phyloP scores from a whole-genome alignment of 495 filamentous ascomycete genomes.

The Thermochaetoides thermophila region DNA sequence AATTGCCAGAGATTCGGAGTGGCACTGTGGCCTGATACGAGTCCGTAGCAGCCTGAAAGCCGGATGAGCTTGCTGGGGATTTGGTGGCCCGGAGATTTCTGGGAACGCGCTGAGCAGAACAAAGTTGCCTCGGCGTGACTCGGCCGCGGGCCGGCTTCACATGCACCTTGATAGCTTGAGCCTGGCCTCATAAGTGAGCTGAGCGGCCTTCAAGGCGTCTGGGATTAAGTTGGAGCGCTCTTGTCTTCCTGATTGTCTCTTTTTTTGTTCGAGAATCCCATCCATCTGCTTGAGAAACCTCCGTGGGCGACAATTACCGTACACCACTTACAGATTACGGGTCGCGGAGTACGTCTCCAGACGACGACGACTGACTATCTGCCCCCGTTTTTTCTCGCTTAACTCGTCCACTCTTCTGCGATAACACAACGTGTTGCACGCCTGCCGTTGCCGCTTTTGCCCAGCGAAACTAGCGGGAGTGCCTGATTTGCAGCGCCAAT shows the following conservation, averaged over 20 bases:
- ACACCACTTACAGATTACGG: no score
- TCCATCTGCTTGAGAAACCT: no score
- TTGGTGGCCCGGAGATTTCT: no score
- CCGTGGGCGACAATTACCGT: no score
- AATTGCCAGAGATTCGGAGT: slow-evolving; percentile 3
- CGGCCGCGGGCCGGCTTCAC: slow-evolving; percentile 12
- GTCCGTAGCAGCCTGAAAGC: not conserved
- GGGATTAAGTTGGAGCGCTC: no score
- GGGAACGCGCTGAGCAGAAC: no score
- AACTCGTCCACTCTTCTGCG: not conserved
- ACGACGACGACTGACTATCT: no score
- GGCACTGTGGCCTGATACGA: slow-evolving; percentile 3
- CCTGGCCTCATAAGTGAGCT: slow-evolving; percentile 4
- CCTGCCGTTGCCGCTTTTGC: not conserved
- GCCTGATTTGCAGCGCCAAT: slow-evolving; percentile 7
- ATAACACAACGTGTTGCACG: not conserved
- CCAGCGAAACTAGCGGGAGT: no score
- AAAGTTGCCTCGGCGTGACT: slow-evolving; percentile 11
- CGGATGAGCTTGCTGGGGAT: not conserved
- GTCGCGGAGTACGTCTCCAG: no score
- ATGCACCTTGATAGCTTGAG: slow-evolving; percentile 5
- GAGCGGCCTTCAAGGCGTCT: not conserved
- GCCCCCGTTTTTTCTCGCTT: no score
- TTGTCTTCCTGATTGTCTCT: no score
- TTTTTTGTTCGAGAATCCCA: no score